phyloP scores from a whole-genome alignment of 2,329 filamentous ascomycete species.

The Blumeria graminis region DNA sequence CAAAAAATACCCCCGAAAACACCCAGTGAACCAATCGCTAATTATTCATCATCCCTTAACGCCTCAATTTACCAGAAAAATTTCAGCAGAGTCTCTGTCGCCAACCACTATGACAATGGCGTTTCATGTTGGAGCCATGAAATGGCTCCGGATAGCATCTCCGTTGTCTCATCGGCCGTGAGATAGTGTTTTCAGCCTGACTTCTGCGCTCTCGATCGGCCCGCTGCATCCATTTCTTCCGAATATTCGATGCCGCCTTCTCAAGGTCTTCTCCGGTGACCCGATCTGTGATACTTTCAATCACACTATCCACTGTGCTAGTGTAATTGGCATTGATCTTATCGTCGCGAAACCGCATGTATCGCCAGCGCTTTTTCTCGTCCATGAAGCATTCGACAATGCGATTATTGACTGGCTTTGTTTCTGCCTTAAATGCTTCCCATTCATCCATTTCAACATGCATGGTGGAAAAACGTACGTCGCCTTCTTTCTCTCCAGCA shows the following conservation, averaged over 20 bases:
- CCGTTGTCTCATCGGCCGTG: constrained; percentile 3
- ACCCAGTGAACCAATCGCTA: too few relatives aligned
- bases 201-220: constrained; percentile 6
- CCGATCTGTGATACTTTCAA: constrained; percentile 70
- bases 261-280: constrained; percentile 68
- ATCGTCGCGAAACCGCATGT: constrained; percentile 77
- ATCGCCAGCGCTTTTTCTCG: constrained; percentile 53
- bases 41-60: too few relatives aligned
- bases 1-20: too few relatives aligned
- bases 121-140: too few relatives aligned
- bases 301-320: constrained; percentile 58
- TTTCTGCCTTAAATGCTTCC: constrained; percentile 51
- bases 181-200: constrained; percentile 6
- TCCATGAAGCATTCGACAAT: constrained; percentile 84
- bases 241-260: constrained; percentile 41
- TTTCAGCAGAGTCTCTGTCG: too few relatives aligned
- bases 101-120: too few relatives aligned
- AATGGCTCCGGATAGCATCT: too few relatives aligned
- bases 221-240: constrained; percentile 48
- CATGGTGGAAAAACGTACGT: constrained; percentile 36
- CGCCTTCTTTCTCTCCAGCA: constrained; percentile 29
- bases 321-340: constrained; percentile 82
- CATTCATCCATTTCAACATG: constrained; percentile 55
- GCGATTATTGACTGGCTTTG: constrained; percentile 57
- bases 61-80: too few relatives aligned